These are phyloP conservation scores for Aspergillus tanneri DNA, from an alignment of 2,329 filamentous ascomycete species.

Conservation along the genomic window DNA sequence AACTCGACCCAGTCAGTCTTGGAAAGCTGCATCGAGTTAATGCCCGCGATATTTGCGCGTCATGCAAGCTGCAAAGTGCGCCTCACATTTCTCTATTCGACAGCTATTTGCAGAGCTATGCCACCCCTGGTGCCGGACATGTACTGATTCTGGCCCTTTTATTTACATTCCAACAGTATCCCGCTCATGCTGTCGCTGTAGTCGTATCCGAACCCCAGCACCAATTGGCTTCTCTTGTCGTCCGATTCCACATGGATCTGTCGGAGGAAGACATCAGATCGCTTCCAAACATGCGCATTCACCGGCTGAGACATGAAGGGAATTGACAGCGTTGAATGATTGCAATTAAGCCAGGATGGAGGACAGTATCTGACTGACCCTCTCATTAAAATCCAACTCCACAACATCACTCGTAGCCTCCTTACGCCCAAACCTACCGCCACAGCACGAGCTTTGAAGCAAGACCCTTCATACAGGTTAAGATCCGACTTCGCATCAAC, in stretches of 20 bases:
- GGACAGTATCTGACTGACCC: constrained; percentile 46
- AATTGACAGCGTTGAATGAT: background rate
- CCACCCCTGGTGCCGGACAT: constrained; percentile 12
- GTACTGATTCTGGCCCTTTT: constrained; percentile 9
- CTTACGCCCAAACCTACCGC: constrained; percentile 2
- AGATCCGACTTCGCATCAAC: constrained; percentile 50
- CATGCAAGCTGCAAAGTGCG: constrained; percentile 3
- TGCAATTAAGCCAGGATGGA: background rate
- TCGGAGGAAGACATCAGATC: no score
- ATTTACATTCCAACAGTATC: constrained; percentile 11
- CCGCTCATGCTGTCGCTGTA: constrained; percentile 12
- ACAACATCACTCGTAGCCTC: constrained; percentile 16
- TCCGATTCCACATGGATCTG: no score
- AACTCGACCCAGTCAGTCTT: no score
- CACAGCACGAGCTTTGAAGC: constrained; percentile 20
- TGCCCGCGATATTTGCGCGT: no score
- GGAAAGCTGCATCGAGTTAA: no score
- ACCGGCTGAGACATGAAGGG: background rate
- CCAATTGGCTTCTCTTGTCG: no score
- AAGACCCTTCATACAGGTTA: constrained; percentile 45
- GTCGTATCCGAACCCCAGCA: no score
- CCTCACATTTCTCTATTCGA: constrained; percentile 6
- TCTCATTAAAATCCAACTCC: constrained; percentile 51
- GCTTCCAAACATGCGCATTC: background rate
- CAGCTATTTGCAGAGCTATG: constrained; percentile 10